Base-by-base conservation (phyloP, 2,329 filamentous ascomycete genomes). In the Colletotrichum musicola region DNA sequence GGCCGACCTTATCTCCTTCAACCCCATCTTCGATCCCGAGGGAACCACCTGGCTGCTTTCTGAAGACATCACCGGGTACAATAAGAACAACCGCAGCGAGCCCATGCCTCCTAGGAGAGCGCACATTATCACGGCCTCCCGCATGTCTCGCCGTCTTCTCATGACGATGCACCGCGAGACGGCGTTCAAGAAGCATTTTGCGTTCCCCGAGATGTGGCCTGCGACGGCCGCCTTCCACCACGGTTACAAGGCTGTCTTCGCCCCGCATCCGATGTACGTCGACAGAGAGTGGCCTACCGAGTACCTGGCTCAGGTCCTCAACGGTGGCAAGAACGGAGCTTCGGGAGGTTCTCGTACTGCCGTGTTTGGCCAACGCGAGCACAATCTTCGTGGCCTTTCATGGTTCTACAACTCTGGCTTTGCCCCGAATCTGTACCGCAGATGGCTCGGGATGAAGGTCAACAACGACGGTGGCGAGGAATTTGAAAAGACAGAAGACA, bases 181-280 rank as follows among this genome's bases (percentile, higher is more conserved):
- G 4, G 89, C 90, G 35, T 88, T 93, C 74, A 91, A 92, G 76
- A 95, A 94, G 74, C 93, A 97, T 79, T 93, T 93, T 72, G 97
- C 96, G 83, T 97, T 97, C 78, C 93, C 94, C 0, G 95, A 98
- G 80, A 98, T 98, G 95, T 98, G 94, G 94, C 93, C 95, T 0
- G 91, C 92, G 1, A 96, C 93, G 0, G 90, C 93, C 1, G 93
- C 95, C 1, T 86, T 98, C 10, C 95, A 98, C 69, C 95, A 98
- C 77, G 95, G 95, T 12, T 90, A 93, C 81, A 98, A 98, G 82
- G 94, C 93, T 44, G 94, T 98, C 14, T 97, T 92, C 72, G 94
- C 91, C 2, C 95, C 95, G 1, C 95, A 98, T 75, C 93, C 95
- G 1, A 87, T 97, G 63, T 98, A 92, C 77, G 89, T 95, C 16